Base-by-base conservation (phyloP, 805 yeast genomes). In the Barnettozyma pratensis region DNA sequence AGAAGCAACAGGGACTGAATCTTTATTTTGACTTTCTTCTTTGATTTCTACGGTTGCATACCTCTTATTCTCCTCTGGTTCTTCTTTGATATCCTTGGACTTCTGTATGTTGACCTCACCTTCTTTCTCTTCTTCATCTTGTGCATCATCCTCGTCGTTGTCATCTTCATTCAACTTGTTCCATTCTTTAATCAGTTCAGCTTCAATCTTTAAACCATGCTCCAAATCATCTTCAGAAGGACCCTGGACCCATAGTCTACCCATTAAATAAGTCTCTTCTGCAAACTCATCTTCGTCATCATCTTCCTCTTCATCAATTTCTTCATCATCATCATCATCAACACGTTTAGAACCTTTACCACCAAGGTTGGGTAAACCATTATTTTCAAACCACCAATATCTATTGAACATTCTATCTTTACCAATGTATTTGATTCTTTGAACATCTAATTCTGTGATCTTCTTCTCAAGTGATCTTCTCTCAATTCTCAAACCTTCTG, bases 371-470 rank as follows among this genome's bases (percentile, higher is more conserved):
- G 90, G 88, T 42, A 89, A 71, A 0, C 98, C 99, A 60, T 85
- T 85, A 53, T 75, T 74, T 60, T 92, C 98, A 61, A 90, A 81
- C 96, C 96, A 94, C 96, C 96, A 94, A 64, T 92, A 94, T 54
- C 91, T 73, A 68, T 94, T 94, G 64, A 73, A 90, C 50, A 79
- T 77, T 44, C 96, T 71, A 65, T 94, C 99, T 50, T 81, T 76
- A 3, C 99, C 99, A 29, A 94, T 69, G 31, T 80, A 73, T 47
- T 78, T 77, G 42, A 90, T 74, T 49, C 98, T 69, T 62, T 89
- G 96, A 51, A 84, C 74, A 59, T 91, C 96, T 43, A 80, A 68
- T 56, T 83, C 89, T 41, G 75, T 75, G 27, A 94, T 69, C 49
- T 79, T 72, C 51, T 71, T 74, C 57, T 87, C 96, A 14, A 81